Evolutionary conservation across 805 yeast genomes (phyloP).

Genomic region (Zygoascus tannicola): DNA sequence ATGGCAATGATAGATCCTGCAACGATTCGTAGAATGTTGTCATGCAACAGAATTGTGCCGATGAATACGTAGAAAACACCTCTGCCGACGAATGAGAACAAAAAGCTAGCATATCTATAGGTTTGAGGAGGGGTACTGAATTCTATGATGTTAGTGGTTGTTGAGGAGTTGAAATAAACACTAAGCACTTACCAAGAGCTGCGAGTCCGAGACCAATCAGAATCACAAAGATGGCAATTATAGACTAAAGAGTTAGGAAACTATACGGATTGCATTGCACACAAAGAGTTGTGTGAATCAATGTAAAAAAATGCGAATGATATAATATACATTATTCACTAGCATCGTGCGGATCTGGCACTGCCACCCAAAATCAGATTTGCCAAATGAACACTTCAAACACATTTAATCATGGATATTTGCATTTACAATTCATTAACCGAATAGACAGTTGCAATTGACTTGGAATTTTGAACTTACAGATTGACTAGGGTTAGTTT

Average conservation of each 20-base stretch:
- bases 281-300: too few relatives aligned
- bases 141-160: slow-evolving; percentile 29
- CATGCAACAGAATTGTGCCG: slow-evolving; percentile 41
- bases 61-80: slow-evolving; percentile 50
- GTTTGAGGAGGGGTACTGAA: slow-evolving; percentile 44
- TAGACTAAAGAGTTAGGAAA: slow-evolving; percentile 19
- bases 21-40: slow-evolving; percentile 46
- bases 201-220: slow-evolving; percentile 25
- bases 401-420: too few relatives aligned
- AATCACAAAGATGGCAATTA: slow-evolving; percentile 25
- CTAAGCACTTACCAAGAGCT: slow-evolving; percentile 14
- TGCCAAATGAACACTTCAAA: neutral
- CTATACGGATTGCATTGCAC: too few relatives aligned
- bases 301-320: too few relatives aligned
- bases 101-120: slow-evolving; percentile 40
- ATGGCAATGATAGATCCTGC: slow-evolving; percentile 50
- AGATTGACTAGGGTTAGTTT: too few relatives aligned
- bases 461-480: too few relatives aligned
- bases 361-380: neutral
- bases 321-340: too few relatives aligned
- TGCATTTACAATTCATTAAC: too few relatives aligned
- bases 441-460: too few relatives aligned
- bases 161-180: neutral
- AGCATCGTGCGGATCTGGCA: neutral
- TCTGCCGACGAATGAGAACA: slow-evolving; percentile 61